Evolutionary conservation across 78 protist species (phyloP).

Genomic region (Dictyostelium citrinum): DNA sequence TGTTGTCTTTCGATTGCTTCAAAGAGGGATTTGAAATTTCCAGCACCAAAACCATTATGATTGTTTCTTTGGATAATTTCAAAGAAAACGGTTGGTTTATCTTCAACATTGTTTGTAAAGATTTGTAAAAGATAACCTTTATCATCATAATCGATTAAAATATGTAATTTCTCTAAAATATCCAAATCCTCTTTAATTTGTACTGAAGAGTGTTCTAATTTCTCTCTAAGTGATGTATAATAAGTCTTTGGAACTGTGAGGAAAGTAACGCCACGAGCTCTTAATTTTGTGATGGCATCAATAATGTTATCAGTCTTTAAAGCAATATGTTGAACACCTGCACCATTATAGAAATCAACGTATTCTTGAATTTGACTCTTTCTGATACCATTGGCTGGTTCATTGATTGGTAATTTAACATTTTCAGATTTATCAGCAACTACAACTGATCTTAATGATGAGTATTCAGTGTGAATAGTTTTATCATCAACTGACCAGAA

Average conservation of each 20-base stretch:
- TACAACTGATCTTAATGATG: slow-evolving; percentile 90
- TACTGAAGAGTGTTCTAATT: slow-evolving; percentile 75
- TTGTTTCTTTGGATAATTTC: slow-evolving; percentile 93
- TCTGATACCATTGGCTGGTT: slow-evolving; percentile 92
- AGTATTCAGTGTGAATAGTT: slow-evolving; percentile 92
- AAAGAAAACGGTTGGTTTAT: slow-evolving; percentile 94
- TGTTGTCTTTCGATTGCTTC: slow-evolving; percentile 88
- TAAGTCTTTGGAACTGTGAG: slow-evolving; percentile 85
- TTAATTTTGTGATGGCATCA: slow-evolving; percentile 49
- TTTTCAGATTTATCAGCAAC: slow-evolving; percentile 81
- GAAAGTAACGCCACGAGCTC: slow-evolving; percentile 91
- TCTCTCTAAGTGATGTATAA: slow-evolving; percentile 77
- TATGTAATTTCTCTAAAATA: slow-evolving; percentile 67
- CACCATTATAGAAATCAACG: slow-evolving; percentile 94
- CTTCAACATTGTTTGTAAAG: slow-evolving; percentile 92
- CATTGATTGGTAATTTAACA: slow-evolving; percentile 92
- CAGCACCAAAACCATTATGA: slow-evolving; percentile 91
- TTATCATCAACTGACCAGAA: slow-evolving; percentile 96
- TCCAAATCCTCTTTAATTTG: slow-evolving; percentile 86
- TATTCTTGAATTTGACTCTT: slow-evolving; percentile 91
- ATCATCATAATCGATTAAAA: slow-evolving; percentile 95
- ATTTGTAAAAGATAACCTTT: slow-evolving; percentile 95
- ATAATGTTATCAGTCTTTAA: slow-evolving; percentile 81
- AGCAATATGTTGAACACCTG: slow-evolving; percentile 97
- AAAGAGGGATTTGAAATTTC: slow-evolving; percentile 94